Evolutionary conservation across 441 rosid genomes (phyloP), one percentile per base, ranked within the genome.

Genomic region (Viola pubescens): DNA sequence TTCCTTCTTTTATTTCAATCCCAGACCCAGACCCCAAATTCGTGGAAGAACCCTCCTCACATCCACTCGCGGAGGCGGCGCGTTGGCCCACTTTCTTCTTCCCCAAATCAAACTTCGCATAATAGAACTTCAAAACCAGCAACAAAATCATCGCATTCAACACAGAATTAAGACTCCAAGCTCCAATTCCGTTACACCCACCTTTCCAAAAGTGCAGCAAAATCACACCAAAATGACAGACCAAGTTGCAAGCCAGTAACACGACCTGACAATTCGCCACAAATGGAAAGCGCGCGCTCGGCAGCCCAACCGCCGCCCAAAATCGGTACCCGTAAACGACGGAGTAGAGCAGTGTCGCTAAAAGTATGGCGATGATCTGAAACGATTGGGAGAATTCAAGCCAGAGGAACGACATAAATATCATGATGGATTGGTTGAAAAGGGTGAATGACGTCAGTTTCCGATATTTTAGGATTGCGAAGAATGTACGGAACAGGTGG

Each of bases 301-400:
- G 94, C 42, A 88, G 70, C 63, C 96, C 98, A 12, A 88, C 75
- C 7, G 82, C 85, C 2, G 79, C 82, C 96, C 96, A 88, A 60
- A 88, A 88, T 13, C 92, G 61, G 56, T 91, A 91, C 48, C 92
- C 96, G 37, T 86, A 86, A 9, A 91, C 88, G 12, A 81, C 84
- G 0, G 94, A 65, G 80, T 83, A 80, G 10, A 86, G 63, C 58
- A 80, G 10, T 26, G 97, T 83, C 3, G 94, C 76, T 41, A 79
- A 73, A 1, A 88, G 73, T 14, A 91, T 91, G 4, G 84, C 94
- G 43, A 91, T 13, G 1, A 91, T 81, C 73, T 91, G 94, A 50
- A 84, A 84, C 11, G 97, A 91, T 55, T 91, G 97, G 7, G 97
- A 88, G 62, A 77, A 91, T 55, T 88, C 97, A 0, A 91, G 82